A percentile compares a stretch with the other conserved stretches of the same genome.
phyloP scores from a whole-genome alignment of 495 filamentous ascomycete species.

The Podospora bellae-mahoneyi region DNA sequence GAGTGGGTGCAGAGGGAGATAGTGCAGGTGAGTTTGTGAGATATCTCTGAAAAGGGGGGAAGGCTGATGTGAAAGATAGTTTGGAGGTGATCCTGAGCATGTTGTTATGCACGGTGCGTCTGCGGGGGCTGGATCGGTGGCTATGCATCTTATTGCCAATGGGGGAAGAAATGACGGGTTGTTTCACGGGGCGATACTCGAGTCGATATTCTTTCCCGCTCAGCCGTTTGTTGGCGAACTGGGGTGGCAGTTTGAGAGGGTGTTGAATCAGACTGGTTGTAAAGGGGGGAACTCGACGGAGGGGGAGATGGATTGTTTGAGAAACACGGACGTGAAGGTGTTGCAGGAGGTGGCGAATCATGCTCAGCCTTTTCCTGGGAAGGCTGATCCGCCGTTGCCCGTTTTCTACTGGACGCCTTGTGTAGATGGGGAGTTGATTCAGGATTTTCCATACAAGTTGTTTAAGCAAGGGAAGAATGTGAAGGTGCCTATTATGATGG shows the following conservation, averaged over 20 bases:
- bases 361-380: constrained; percentile 43
- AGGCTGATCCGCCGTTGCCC: constrained; percentile 44
- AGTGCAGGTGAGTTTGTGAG: constrained; percentile 39
- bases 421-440: constrained; percentile 58
- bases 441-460: constrained; percentile 33
- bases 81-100: constrained; percentile 69
- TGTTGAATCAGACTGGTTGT: constrained; percentile 34
- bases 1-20: constrained; percentile 69
- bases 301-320: constrained; percentile 49
- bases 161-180: constrained; percentile 35
- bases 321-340: constrained; percentile 40
- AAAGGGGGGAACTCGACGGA: constrained; percentile 1
- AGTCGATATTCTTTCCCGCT: constrained; percentile 46
- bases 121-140: constrained; percentile 65
- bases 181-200: constrained; percentile 41
- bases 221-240: constrained; percentile 40
- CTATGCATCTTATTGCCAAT: constrained; percentile 64
- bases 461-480: constrained; percentile 31
- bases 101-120: constrained; percentile 71
- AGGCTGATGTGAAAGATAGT: constrained; percentile 38
- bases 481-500: constrained; percentile 36
- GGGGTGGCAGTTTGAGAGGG: constrained; percentile 43
- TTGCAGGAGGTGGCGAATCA: constrained; percentile 52
- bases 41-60: neutral
- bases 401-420: constrained; percentile 58